Evolutionary conservation across 2,329 filamentous ascomycete species (phyloP).

Genomic region (Chlorencoelia australis): DNA sequence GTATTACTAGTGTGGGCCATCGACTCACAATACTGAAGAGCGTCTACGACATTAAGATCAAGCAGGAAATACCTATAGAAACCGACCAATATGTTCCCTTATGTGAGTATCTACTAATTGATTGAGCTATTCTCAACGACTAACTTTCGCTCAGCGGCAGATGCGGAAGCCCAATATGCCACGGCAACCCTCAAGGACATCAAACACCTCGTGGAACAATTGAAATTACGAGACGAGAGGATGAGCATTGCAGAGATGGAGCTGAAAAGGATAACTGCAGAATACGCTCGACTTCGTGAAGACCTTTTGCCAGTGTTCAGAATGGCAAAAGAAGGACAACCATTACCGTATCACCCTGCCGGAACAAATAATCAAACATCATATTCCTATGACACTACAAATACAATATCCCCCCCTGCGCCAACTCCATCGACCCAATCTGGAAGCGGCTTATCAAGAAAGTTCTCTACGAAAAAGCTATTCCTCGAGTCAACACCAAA

Average conservation of each 20-base stretch:
- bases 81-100: constrained; percentile 88
- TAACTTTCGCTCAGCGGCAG: constrained; percentile 55
- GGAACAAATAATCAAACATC: constrained; percentile 21
- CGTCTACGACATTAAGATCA: constrained; percentile 92
- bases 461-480: constrained; percentile 68
- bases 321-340: constrained; percentile 84
- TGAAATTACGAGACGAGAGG: constrained; percentile 81
- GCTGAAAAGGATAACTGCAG: constrained; percentile 71
- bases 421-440: constrained; percentile 44
- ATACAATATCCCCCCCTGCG: constrained; percentile 44
- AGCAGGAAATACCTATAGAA: constrained; percentile 83
- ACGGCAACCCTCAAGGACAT: constrained; percentile 90
- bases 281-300: constrained; percentile 80
- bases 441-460: constrained; percentile 51
- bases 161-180: constrained; percentile 75
- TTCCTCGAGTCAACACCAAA: constrained; percentile 64
- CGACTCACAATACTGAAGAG: constrained; percentile 89
- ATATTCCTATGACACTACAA: constrained; percentile 41
- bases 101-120: constrained; percentile 47
- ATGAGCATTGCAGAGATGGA: constrained; percentile 78
- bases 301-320: constrained; percentile 86
- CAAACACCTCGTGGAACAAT: constrained; percentile 78
- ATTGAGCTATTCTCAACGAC: constrained; percentile 1
- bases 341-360: constrained; percentile 49
- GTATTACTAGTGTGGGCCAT: constrained; percentile 85